phyloP scores from a whole-genome alignment of 208 protist genomes.

The Wallacemonas sp. region DNA sequence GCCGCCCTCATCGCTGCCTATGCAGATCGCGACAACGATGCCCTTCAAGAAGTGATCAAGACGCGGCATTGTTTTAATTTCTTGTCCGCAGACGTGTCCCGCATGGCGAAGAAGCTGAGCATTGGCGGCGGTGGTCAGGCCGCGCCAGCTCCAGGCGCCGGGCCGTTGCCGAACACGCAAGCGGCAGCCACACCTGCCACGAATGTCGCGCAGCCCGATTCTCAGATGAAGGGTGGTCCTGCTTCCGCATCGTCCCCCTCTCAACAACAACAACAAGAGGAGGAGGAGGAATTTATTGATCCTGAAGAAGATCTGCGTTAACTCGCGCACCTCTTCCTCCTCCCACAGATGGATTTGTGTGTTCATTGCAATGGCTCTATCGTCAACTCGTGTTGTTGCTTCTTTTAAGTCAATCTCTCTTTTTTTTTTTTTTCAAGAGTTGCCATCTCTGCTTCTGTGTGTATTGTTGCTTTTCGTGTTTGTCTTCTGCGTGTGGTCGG shows the following conservation, averaged over 20 bases:
- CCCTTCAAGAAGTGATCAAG: constrained; percentile 52
- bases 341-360: no score
- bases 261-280: no score
- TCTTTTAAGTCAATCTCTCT: not conserved
- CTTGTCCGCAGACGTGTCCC: constrained; percentile 57
- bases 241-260: no score
- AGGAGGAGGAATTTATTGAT: constrained; percentile 18
- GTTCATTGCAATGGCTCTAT: no score
- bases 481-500: not conserved
- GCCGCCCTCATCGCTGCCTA: constrained; percentile 47
- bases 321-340: not conserved
- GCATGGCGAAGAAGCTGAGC: constrained; percentile 64
- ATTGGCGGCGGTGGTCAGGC: constrained; percentile 21
- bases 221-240: no score
- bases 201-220: no score
- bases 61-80: constrained; percentile 59
- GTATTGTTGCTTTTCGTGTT: not conserved
- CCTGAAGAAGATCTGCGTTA: constrained; percentile 27
- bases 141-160: no score
- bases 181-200: not conserved
- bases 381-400: no score
- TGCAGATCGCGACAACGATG: constrained; percentile 64
- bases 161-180: not conserved
- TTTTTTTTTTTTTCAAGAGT: constrained; percentile 19
- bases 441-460: no score